Evolutionary conservation across 345 rosid species (phyloP), one percentile per base, ranked within the genome.

Genomic region (Trapa incisa): DNA sequence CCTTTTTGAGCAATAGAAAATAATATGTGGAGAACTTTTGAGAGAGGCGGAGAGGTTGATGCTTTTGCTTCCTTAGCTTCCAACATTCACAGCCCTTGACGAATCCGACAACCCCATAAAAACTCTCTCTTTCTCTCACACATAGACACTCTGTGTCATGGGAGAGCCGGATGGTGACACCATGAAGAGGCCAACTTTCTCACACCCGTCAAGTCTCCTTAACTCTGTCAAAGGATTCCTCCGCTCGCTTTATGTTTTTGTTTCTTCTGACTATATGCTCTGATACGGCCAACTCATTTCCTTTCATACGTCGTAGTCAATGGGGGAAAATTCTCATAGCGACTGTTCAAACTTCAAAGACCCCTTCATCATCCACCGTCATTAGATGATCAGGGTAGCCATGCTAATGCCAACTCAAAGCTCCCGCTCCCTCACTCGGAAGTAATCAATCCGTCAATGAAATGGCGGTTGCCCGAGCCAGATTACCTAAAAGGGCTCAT

Each of bases 1-100:
- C 86, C 85, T 82, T 80, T 85, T 80, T 70, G 67, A 76, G 84
- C 83, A 75, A 76, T 65, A 65, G 47, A 65, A 11, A 58, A 32
- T 32, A 56, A 57, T 32, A 57, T 22, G 11, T 14, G 7, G 36
- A 57, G 63, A 65, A 36, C 56, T 11, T 22, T 10, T 35, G 10
- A 39, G 17, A 22, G 29, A 37, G 65, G 61, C 17, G 58, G 37
- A 39, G 56, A 53, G n/a, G 64, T 29, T 68, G 50, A 22, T 22
- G 47, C 67, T 72, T 76, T 77, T 83, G 95, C 77, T 90, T 90
- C 89, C 87, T 78, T 73, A 29, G 87, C 87, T 78, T 78, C 89
- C 87, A 82, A 85, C 92, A 90, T 84, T 81, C 84, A 86, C 74
- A 73, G 86, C 72, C 72, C 82, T 76, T 83, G 75, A 61, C 47